Evolutionary conservation across 1,139 yeast genomes (phyloP).

Genomic region (Pichia terricola): DNA sequence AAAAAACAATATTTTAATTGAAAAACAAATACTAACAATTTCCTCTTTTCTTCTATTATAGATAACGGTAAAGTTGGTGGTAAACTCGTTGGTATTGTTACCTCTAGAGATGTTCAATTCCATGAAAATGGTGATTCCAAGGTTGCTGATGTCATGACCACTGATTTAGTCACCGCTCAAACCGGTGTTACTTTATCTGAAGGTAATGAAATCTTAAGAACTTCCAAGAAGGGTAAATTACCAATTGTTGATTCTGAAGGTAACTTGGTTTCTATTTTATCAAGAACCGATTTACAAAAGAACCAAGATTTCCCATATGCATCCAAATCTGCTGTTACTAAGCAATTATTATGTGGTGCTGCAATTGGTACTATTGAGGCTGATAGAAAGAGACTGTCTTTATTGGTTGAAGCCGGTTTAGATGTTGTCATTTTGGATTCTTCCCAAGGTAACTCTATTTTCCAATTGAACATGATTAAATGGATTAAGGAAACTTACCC

Average conservation of each 20-base stretch:
- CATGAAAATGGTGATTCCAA: slow-evolving; percentile 59
- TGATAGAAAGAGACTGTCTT: slow-evolving; percentile 74
- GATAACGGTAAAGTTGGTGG: slow-evolving; percentile 84
- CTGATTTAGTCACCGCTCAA: slow-evolving; percentile 73
- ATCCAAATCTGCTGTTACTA: slow-evolving; percentile 84
- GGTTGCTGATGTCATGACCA: slow-evolving; percentile 82
- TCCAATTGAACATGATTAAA: slow-evolving; percentile 87
- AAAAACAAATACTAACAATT: slow-evolving; percentile 6
- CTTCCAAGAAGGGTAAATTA: slow-evolving; percentile 94
- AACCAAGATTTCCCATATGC: slow-evolving; percentile 91
- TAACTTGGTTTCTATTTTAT: slow-evolving; percentile 75
- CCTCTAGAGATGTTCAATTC: slow-evolving; percentile 96
- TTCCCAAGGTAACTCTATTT: slow-evolving; percentile 93
- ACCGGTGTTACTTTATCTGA: slow-evolving; percentile 72
- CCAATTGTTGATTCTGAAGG: slow-evolving; percentile 80
- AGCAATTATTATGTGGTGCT: slow-evolving; percentile 97
- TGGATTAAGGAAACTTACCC: slow-evolving; percentile 82
- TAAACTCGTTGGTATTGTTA: slow-evolving; percentile 86
- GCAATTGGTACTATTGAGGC: slow-evolving; percentile 91
- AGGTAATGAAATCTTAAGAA: slow-evolving; percentile 85
- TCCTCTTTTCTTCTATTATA: slow-evolving; percentile 23
- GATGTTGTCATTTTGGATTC: slow-evolving; percentile 95
- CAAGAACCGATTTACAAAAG: slow-evolving; percentile 95
- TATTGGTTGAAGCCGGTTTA: slow-evolving; percentile 91
- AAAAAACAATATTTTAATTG: not conserved